These are phyloP conservation scores for Ogataea allantospora DNA, from an alignment of 805 yeast genomes.

Conservation along the genomic window DNA sequence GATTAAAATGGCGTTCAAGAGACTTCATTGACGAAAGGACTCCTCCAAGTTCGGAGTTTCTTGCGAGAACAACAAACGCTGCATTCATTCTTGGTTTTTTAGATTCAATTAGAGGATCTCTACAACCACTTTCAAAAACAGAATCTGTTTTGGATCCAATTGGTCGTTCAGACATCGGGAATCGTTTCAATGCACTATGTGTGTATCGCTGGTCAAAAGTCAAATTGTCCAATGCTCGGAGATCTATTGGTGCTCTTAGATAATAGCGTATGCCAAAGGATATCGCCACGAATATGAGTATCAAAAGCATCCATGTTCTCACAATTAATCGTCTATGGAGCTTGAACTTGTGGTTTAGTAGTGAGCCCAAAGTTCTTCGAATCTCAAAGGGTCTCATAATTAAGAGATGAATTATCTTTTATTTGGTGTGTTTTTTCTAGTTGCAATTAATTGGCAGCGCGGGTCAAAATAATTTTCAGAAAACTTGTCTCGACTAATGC, in stretches of 20 bases:
- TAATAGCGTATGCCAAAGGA: not conserved
- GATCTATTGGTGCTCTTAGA: slow-evolving; percentile 2
- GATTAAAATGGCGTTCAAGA: slow-evolving; percentile 85
- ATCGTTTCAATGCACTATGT: slow-evolving; percentile 9
- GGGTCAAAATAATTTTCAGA: slow-evolving; percentile 5
- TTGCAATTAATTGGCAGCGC: slow-evolving; percentile 1
- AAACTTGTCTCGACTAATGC: not conserved
- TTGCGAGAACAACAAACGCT: slow-evolving; percentile 76
- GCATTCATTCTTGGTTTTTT: slow-evolving; percentile 64
- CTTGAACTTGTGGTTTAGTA: slow-evolving; percentile 17
- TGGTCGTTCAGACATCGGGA: slow-evolving; percentile 30
- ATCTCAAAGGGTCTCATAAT: not conserved
- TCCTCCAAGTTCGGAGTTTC: slow-evolving; percentile 78
- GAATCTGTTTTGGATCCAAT: slow-evolving; percentile 26
- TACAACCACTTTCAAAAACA: slow-evolving; percentile 36
- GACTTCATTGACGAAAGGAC: slow-evolving; percentile 70
- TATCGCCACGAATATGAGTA: not conserved
- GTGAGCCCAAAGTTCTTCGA: not conserved
- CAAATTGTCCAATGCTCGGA: slow-evolving; percentile 8
- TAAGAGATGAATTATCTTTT: not conserved
- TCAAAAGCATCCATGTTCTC: slow-evolving; percentile 18
- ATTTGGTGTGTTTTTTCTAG: slow-evolving; percentile 2
- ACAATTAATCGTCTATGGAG: slow-evolving; percentile 14
- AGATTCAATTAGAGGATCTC: slow-evolving; percentile 25
- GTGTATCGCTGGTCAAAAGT: slow-evolving; percentile 22